These are phyloP conservation scores for Aspergillus persii DNA, from an alignment of 2,329 filamentous ascomycete genomes.

Conservation along the genomic window DNA sequence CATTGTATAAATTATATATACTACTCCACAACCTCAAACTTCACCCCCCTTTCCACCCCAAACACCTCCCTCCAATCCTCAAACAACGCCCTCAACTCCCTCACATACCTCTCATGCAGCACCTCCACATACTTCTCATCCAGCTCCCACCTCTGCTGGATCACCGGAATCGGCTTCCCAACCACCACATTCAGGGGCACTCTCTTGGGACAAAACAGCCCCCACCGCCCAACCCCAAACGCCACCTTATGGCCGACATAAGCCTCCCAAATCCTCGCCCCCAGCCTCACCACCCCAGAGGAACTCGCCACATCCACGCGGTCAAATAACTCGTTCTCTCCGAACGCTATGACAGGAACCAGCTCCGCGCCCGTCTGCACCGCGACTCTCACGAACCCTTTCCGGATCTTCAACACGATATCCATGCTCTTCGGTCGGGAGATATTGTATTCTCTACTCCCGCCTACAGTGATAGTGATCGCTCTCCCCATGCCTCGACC, in stretches of 20 bases:
- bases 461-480: conserved; percentile 87
- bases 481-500: conserved; percentile 75
- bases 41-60: conserved; percentile 21
- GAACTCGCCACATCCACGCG: conserved; percentile 66
- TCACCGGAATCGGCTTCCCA: conserved; percentile 68
- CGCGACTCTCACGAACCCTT: conserved; percentile 86
- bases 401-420: conserved; percentile 71
- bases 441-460: conserved; percentile 78
- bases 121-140: conserved; percentile 68
- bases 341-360: conserved; percentile 79
- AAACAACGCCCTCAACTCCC: conserved; percentile 40
- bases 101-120: conserved; percentile 69
- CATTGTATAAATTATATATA: neutral
- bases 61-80: conserved; percentile 31
- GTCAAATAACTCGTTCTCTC: conserved; percentile 85
- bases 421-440: conserved; percentile 70
- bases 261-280: conserved; percentile 56
- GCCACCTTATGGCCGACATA: conserved; percentile 73
- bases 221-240: conserved; percentile 78
- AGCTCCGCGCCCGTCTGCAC: conserved; percentile 78
- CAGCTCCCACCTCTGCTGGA: conserved; percentile 54
- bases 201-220: conserved; percentile 77
- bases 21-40: conserved; percentile 27
- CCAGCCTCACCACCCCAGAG: conserved; percentile 64
- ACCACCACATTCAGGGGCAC: conserved; percentile 80